Evolutionary conservation across 192 early-diverging fungal species (phyloP).

Genomic region (Allomyces macrogynus): DNA sequence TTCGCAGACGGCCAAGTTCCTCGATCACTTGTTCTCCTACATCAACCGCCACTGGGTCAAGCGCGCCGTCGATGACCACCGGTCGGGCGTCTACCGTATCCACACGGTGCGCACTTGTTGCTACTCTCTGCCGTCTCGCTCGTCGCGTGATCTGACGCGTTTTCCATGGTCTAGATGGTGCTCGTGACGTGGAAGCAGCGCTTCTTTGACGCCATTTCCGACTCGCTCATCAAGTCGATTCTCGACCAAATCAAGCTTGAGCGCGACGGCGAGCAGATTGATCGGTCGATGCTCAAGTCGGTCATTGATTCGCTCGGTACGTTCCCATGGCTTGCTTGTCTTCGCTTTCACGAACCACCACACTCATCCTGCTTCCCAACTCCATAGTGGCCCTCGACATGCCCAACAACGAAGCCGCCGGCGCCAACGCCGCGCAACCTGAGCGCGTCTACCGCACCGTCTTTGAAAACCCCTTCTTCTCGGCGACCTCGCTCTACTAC

Average conservation of each 20-base stretch:
- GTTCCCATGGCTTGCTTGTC: no score
- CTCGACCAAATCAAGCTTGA: neutral
- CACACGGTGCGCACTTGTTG: slow-evolving; percentile 54
- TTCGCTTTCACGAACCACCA: no score
- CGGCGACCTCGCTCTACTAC: slow-evolving; percentile 69
- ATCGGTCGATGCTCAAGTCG: neutral
- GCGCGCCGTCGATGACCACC: slow-evolving; percentile 85
- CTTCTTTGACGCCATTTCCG: neutral
- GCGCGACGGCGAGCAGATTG: neutral
- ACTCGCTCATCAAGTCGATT: neutral
- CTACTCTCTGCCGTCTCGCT: neutral
- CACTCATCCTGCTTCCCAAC: no score
- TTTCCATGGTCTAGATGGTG: slow-evolving; percentile 28
- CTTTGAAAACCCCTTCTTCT: slow-evolving; percentile 67
- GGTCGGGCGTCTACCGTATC: slow-evolving; percentile 67
- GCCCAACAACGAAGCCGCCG: slow-evolving; percentile 1
- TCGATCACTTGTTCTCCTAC: slow-evolving; percentile 84
- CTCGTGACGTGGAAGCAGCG: slow-evolving; percentile 45
- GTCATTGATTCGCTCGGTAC: neutral
- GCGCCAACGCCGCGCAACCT: neutral
- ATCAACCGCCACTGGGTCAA: slow-evolving; percentile 96
- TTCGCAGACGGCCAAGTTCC: slow-evolving; percentile 57
- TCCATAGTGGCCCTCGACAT: slow-evolving; percentile 1
- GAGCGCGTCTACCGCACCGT: slow-evolving; percentile 57
- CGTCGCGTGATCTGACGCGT: slow-evolving; percentile 4